Percentiles rank a stretch among this genome's conserved stretches.
Evolutionary conservation across 2,329 filamentous ascomycete species (phyloP).

Genomic region (Colletotrichum destructivum): DNA sequence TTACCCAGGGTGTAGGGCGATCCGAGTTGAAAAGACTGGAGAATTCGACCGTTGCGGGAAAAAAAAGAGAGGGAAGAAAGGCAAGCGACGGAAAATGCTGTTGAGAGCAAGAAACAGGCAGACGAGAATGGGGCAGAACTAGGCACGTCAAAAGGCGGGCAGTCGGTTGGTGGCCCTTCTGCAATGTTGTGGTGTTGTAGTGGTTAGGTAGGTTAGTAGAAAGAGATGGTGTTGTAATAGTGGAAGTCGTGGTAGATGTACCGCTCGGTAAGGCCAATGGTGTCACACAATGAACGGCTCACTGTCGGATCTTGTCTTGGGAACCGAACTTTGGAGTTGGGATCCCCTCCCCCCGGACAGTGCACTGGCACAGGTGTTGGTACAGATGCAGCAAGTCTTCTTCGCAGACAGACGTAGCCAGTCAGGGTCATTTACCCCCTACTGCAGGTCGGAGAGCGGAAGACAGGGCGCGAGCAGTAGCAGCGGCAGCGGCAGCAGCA

Average conservation of each 20-base stretch:
- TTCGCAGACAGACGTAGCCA: slow-evolving; percentile 9
- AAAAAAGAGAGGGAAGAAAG: slow-evolving; percentile 11
- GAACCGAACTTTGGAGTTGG: slow-evolving; percentile 16
- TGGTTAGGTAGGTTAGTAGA: slow-evolving; percentile 8
- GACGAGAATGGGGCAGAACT: slow-evolving; percentile 27
- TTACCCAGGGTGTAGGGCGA: slow-evolving; percentile 28
- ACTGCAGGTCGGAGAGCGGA: slow-evolving; percentile 34
- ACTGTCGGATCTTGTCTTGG: slow-evolving; percentile 21
- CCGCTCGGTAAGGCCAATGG: slow-evolving; percentile 17
- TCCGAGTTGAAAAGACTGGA: slow-evolving; percentile 30
- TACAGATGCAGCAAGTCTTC: slow-evolving; percentile 3
- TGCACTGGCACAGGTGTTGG: slow-evolving; percentile 1
- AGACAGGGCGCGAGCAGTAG: no score
- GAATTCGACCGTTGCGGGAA: slow-evolving; percentile 36
- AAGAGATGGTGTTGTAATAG: slow-evolving; percentile 21
- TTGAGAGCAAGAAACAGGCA: slow-evolving; percentile 32
- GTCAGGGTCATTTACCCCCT: slow-evolving; percentile 25
- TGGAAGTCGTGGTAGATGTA: slow-evolving; percentile 21
- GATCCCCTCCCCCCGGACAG: slow-evolving; percentile 18
- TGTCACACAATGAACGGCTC: slow-evolving; percentile 11
- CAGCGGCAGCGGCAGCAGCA: neutral
- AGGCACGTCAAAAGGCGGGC: slow-evolving; percentile 34
- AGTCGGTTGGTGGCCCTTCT: slow-evolving; percentile 24
- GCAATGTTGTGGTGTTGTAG: slow-evolving; percentile 26
- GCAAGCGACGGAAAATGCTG: slow-evolving; percentile 34